Percentiles rank a stretch among this genome's conserved stretches.
Conservation (phyloP, 1,139 yeast species). For the Geotrichum bryndzae region DNA sequence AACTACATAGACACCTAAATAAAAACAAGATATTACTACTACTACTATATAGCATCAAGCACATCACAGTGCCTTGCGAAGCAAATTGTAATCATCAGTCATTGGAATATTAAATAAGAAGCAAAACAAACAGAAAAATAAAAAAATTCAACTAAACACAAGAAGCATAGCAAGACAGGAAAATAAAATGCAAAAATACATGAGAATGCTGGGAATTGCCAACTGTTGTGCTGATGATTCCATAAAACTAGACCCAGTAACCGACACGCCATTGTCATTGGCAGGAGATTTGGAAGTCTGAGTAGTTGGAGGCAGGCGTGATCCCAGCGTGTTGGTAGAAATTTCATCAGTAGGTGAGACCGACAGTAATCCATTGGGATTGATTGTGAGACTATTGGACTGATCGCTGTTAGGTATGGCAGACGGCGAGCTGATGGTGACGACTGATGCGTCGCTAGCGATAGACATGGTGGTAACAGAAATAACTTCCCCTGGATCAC, state of each 20-base stretch:
- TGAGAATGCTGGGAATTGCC: not conserved
- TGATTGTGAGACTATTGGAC: not conserved
- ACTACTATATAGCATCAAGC: not conserved
- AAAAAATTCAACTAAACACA: not conserved
- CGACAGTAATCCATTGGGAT: not conserved
- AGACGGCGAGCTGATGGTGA: not conserved
- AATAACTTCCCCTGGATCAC: conserved; percentile 8
- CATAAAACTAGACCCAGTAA: not conserved
- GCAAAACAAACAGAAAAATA: not conserved
- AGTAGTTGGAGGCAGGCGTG: not conserved
- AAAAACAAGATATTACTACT: too few relatives aligned
- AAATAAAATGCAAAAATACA: not conserved
- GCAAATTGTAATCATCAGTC: not conserved
- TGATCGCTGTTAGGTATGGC: not conserved
- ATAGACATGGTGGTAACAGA: conserved; percentile 12
- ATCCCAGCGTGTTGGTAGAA: not conserved
- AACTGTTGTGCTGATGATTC: not conserved
- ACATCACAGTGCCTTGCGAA: not conserved
- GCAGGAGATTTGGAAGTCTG: not conserved
- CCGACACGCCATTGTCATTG: conserved; percentile 2
- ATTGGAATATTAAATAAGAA: not conserved
- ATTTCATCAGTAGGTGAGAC: not conserved
- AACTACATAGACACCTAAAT: too few relatives aligned
- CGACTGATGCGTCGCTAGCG: conserved; percentile 10
- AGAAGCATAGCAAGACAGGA: not conserved